Conservation (phyloP, 108 stramenopile genomes). For the Discostella pseudostelligera region DNA sequence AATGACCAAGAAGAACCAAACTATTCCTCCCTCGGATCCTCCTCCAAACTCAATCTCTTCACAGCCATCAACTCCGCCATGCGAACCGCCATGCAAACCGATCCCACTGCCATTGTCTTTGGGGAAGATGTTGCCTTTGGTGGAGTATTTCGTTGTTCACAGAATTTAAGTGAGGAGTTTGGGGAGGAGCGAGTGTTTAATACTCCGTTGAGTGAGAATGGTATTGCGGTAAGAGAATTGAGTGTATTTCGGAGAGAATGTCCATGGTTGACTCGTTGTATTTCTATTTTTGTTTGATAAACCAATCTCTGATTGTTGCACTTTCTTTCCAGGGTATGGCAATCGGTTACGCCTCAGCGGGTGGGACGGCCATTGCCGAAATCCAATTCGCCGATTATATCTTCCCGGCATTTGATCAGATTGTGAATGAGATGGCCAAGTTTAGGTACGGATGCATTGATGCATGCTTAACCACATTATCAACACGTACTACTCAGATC, state of each 20-base stretch:
- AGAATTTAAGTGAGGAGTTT: slow-evolving; percentile 69
- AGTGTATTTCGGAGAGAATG: too few relatives aligned
- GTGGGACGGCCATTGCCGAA: slow-evolving; percentile 96
- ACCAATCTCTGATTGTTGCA: too few relatives aligned
- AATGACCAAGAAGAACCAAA: slow-evolving; percentile 12
- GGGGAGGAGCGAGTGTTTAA: slow-evolving; percentile 91
- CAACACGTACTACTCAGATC: too few relatives aligned
- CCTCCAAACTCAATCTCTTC: slow-evolving; percentile 63
- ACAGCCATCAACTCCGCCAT: slow-evolving; percentile 81
- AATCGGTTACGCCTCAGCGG: slow-evolving; percentile 93
- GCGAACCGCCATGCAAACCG: slow-evolving; percentile 63
- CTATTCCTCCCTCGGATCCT: slow-evolving; percentile 29
- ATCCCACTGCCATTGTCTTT: slow-evolving; percentile 82
- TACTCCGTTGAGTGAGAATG: slow-evolving; percentile 93
- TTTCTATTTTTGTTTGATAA: background rate
- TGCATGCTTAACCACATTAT: too few relatives aligned
- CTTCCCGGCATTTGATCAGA: slow-evolving; percentile 96
- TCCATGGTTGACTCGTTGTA: background rate
- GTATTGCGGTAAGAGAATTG: slow-evolving; percentile 62
- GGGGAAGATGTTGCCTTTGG: slow-evolving; percentile 99
- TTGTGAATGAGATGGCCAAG: slow-evolving; percentile 98
- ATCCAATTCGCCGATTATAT: slow-evolving; percentile 96
- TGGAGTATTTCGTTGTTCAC: slow-evolving; percentile 95
- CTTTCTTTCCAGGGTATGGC: slow-evolving; percentile 77
- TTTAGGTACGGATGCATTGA: slow-evolving; percentile 48